A percentile compares a stretch with the other conserved stretches of the same genome.
These are phyloP conservation scores for Cadophora malorum DNA, from an alignment of 2,329 filamentous ascomycete species.

Conservation along the genomic window DNA sequence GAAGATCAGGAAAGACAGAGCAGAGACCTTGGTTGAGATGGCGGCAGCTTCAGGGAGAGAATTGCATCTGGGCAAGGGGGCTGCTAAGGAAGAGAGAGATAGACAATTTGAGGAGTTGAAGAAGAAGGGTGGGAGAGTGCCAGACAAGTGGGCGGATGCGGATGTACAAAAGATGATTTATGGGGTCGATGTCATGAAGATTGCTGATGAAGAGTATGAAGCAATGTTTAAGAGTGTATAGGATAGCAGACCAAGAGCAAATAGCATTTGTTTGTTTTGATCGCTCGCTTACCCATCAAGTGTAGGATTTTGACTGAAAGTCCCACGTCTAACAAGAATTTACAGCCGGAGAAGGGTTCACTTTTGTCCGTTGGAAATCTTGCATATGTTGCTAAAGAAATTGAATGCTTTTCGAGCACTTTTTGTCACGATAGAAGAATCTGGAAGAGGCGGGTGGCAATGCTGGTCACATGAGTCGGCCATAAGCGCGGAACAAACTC, in stretches of 20 bases:
- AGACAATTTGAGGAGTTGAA: slow-evolving; percentile 59
- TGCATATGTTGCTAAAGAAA: not conserved
- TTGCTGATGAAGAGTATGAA: slow-evolving; percentile 59
- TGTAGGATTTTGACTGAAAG: not conserved
- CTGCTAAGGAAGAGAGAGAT: slow-evolving; percentile 64
- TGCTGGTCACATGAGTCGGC: slow-evolving; percentile 4
- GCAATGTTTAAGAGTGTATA: slow-evolving; percentile 48
- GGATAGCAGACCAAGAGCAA: not conserved
- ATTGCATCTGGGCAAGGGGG: slow-evolving; percentile 63
- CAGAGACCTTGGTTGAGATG: slow-evolving; percentile 56
- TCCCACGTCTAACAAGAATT: not conserved
- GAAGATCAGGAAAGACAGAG: slow-evolving; percentile 61
- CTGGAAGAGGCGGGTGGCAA: not conserved
- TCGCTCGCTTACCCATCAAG: not conserved
- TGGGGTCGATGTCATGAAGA: slow-evolving; percentile 64
- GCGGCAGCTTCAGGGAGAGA: slow-evolving; percentile 59
- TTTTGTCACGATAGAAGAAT: not conserved
- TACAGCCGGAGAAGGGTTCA: not conserved
- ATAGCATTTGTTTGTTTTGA: not conserved
- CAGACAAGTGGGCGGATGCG: slow-evolving; percentile 74
- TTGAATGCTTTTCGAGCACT: not conserved
- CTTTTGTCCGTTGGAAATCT: not conserved
- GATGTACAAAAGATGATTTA: slow-evolving; percentile 73
- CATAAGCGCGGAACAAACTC: not conserved
- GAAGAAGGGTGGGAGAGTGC: slow-evolving; percentile 51